A percentile compares a stretch with the other conserved stretches of the same genome.
These are phyloP conservation scores for Misopates orontium DNA, from an alignment of 257 asterid species.

Conservation along the genomic window DNA sequence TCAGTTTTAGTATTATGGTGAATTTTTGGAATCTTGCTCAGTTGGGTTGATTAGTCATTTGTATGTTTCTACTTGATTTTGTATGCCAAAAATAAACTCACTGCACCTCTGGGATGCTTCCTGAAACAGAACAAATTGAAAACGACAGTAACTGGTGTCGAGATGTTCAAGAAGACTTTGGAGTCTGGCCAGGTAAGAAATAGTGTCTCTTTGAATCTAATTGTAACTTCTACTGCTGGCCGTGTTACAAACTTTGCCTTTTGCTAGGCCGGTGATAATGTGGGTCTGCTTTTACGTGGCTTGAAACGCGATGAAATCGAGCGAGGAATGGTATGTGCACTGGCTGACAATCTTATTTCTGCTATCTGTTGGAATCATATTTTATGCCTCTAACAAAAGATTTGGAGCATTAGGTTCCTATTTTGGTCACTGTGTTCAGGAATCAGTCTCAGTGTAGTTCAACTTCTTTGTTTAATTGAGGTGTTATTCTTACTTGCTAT, in stretches of 20 bases:
- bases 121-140: conserved; percentile 65
- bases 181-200: conserved; percentile 83
- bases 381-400: too few relatives aligned
- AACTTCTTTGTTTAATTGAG: too few relatives aligned
- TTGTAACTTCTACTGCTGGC: background rate
- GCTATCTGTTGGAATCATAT: too few relatives aligned
- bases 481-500: too few relatives aligned
- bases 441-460: too few relatives aligned
- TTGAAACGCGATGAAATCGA: conserved; percentile 85
- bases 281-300: conserved; percentile 95
- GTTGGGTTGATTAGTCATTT: background rate
- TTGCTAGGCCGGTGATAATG: conserved; percentile 96
- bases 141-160: conserved; percentile 95
- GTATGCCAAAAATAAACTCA: conserved; percentile 11
- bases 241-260: conserved; percentile 19
- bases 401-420: too few relatives aligned
- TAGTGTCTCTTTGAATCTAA: background rate
- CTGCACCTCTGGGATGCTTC: conserved; percentile 10
- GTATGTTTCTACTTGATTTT: background rate
- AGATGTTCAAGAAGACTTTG: conserved; percentile 96
- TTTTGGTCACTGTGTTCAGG: too few relatives aligned
- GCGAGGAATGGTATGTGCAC: conserved; percentile 87
- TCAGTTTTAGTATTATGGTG: conserved; percentile 1
- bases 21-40: background rate
- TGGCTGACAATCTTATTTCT: background rate